These are phyloP conservation scores for Mycena rosella DNA, from an alignment of 768 basidiomycete species.

Conservation along the genomic window DNA sequence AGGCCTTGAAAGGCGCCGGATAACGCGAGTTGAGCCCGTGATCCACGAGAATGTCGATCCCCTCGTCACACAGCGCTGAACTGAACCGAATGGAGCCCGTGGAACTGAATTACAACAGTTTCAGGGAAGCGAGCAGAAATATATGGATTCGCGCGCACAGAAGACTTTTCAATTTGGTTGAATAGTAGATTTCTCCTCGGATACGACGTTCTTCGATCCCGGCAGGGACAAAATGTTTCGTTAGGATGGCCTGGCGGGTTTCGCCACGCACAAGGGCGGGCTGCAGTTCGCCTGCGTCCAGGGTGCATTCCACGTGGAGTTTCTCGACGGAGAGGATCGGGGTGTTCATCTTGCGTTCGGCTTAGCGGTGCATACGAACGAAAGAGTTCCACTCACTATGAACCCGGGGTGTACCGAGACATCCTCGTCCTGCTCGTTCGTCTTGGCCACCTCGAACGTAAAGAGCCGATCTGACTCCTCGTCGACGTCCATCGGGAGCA, in stretches of 20 bases:
- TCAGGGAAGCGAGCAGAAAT: neutral
- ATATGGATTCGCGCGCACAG: conserved; percentile 40
- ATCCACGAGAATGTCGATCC: conserved; percentile 42
- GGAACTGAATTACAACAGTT: conserved; percentile 29
- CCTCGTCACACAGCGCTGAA: conserved; percentile 41
- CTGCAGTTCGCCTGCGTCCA: conserved; percentile 21
- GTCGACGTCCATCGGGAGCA: conserved; percentile 47
- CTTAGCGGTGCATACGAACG: neutral
- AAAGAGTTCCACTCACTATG: conserved; percentile 46
- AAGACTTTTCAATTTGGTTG: conserved; percentile 31
- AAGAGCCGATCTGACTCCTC: conserved; percentile 63
- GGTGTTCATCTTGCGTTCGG: conserved; percentile 18
- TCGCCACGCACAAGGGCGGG: conserved; percentile 56
- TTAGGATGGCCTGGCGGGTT: conserved; percentile 56
- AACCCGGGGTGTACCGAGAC: conserved; percentile 60
- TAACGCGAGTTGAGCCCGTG: conserved; percentile 47
- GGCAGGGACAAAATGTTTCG: conserved; percentile 41
- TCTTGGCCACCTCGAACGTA: conserved; percentile 67
- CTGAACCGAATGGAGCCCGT: conserved; percentile 41
- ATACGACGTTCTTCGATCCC: neutral
- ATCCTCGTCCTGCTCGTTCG: conserved; percentile 66
- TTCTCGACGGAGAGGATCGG: conserved; percentile 23
- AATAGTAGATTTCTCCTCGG: conserved; percentile 1
- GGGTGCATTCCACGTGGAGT: conserved; percentile 18
- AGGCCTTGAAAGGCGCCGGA: conserved; percentile 37